phyloP scores from a whole-genome alignment of 192 early-diverging fungal genomes.

The Mortierella claussenii region DNA sequence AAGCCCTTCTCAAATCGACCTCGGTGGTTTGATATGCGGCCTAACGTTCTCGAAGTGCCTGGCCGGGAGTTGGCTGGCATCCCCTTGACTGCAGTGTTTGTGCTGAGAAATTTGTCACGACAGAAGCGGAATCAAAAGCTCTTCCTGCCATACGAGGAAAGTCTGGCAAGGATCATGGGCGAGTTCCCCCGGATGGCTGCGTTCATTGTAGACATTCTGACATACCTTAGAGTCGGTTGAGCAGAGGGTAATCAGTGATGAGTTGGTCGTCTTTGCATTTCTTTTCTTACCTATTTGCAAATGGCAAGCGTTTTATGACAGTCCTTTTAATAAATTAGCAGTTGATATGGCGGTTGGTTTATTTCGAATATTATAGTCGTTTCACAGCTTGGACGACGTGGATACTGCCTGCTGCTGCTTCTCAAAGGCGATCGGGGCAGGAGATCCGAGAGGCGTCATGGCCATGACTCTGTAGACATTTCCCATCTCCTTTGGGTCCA shows the following conservation, averaged over 20 bases:
- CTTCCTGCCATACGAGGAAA: slow-evolving; percentile 64
- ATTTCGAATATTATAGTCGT: not conserved
- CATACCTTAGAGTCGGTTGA: slow-evolving; percentile 54
- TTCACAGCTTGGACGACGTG: slow-evolving; percentile 1
- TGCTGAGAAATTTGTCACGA: slow-evolving; percentile 61
- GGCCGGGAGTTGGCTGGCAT: slow-evolving; percentile 58
- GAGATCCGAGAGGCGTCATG: slow-evolving; percentile 57
- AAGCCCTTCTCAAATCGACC: slow-evolving; percentile 33
- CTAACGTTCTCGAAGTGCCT: slow-evolving; percentile 51
- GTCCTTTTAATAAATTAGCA: not conserved
- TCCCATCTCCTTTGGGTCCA: slow-evolving; percentile 85
- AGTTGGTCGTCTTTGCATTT: not conserved
- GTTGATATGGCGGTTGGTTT: not conserved
- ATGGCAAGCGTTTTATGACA: not conserved
- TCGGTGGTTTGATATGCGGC: slow-evolving; percentile 48
- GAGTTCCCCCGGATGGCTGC: slow-evolving; percentile 61
- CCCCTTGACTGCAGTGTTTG: slow-evolving; percentile 65
- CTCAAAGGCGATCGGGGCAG: slow-evolving; percentile 43
- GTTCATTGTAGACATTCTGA: slow-evolving; percentile 58
- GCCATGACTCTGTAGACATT: slow-evolving; percentile 86
- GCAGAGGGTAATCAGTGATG: too few relatives aligned
- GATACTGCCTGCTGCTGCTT: slow-evolving; percentile 1
- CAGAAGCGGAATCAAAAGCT: slow-evolving; percentile 56
- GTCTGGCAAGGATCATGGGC: slow-evolving; percentile 56
- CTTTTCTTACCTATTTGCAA: not conserved